Conservation (phyloP, 148 eudicot genomes). For the Rhododendron vialii region DNA sequence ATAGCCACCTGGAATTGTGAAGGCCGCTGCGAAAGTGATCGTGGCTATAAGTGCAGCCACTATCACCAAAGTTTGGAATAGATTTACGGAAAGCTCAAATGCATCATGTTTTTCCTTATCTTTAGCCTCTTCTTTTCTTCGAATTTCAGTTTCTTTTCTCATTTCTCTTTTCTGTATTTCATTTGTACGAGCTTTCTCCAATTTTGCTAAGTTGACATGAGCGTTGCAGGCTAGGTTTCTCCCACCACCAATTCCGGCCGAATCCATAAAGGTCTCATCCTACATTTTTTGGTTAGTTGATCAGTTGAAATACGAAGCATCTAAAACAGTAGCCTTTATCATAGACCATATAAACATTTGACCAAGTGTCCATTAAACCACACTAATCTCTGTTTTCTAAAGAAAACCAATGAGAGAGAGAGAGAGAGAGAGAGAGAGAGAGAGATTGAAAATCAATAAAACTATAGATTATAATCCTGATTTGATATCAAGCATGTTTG, state of each 20-base stretch:
- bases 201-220: background rate
- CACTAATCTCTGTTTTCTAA: no score
- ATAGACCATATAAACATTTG: no score
- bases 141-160: no score
- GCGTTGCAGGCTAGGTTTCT: background rate
- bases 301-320: background rate
- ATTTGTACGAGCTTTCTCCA: background rate
- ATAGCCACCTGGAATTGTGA: background rate
- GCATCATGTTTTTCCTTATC: rapidly evolving
- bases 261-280: background rate
- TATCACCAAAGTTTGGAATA: background rate
- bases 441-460: no score
- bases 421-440: no score
- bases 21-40: background rate
- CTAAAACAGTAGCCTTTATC: no score
- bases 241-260: background rate
- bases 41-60: background rate
- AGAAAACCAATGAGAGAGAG: no score
- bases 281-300: background rate
- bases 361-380: no score
- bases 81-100: no score
- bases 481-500: no score
- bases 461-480: no score
- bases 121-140: no score
- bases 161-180: background rate